Conservation (phyloP, 2,329 filamentous ascomycete species). For the Exophiala xenobiotica region DNA sequence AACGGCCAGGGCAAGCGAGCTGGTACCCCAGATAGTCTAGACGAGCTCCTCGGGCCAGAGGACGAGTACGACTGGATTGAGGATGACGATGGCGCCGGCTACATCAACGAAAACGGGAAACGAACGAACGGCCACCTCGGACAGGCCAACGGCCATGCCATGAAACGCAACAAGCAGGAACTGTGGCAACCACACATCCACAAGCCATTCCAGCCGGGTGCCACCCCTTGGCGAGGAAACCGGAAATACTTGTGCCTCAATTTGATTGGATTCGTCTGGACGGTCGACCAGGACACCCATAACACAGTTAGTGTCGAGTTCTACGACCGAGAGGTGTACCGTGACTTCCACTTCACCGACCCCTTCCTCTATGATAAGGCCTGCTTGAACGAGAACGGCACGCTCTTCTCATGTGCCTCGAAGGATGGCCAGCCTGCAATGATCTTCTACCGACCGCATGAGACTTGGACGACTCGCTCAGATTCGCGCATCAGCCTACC, state of each 20-base stretch:
- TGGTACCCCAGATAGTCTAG: slow-evolving; percentile 72
- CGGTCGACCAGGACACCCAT: slow-evolving; percentile 88
- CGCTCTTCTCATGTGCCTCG: slow-evolving; percentile 34
- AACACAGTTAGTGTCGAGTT: slow-evolving; percentile 97
- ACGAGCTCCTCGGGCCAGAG: slow-evolving; percentile 71
- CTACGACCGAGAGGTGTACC: slow-evolving; percentile 87
- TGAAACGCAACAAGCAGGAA: slow-evolving; percentile 53
- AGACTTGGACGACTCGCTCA: slow-evolving; percentile 87
- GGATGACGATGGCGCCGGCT: slow-evolving; percentile 93
- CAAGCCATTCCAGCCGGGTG: slow-evolving; percentile 85
- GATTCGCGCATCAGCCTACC: slow-evolving; percentile 93
- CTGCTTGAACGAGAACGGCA: slow-evolving; percentile 64
- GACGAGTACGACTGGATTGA: slow-evolving; percentile 80
- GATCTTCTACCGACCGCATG: slow-evolving; percentile 95
- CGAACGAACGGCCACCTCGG: slow-evolving; percentile 54
- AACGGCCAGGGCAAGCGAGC: slow-evolving; percentile 56
- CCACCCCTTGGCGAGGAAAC: slow-evolving; percentile 93
- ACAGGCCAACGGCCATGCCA: slow-evolving; percentile 42
- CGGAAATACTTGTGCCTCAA: slow-evolving; percentile 92
- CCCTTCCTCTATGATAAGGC: slow-evolving; percentile 95
- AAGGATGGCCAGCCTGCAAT: slow-evolving; percentile 65
- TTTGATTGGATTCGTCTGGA: slow-evolving; percentile 93
- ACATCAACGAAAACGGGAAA: slow-evolving; percentile 67
- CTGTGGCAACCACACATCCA: slow-evolving; percentile 68
- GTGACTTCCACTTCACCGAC: slow-evolving; percentile 97